These are phyloP conservation scores for Aspergillus spinulosporus DNA, from an alignment of 2,329 filamentous ascomycete species.

Conservation along the genomic window DNA sequence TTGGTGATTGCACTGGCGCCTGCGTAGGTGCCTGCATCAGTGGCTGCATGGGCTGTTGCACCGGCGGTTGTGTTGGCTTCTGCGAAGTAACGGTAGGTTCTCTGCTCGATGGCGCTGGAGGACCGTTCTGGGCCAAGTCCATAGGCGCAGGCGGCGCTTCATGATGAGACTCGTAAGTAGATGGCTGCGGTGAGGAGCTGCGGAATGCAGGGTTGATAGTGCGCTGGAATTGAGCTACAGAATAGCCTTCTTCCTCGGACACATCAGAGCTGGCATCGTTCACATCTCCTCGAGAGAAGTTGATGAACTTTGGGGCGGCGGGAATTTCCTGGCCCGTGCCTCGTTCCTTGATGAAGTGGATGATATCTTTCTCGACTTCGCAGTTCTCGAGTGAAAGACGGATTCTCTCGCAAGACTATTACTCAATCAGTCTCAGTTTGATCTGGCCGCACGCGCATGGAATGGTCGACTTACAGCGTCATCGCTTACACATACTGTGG, in stretches of 20 bases:
- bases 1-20: constrained; percentile 19
- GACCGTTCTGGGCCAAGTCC: constrained; percentile 63
- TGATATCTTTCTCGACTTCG: constrained; percentile 95
- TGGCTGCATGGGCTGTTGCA: constrained; percentile 8
- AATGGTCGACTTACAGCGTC: constrained; percentile 60
- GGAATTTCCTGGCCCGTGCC: constrained; percentile 98
- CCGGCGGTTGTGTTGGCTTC: constrained; percentile 40
- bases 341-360: constrained; percentile 78
- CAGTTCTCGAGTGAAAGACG: constrained; percentile 89
- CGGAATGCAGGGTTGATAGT: constrained; percentile 95
- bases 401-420: constrained; percentile 86
- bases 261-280: constrained; percentile 77
- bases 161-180: constrained; percentile 87
- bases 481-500: constrained; percentile 96
- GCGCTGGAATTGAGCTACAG: constrained; percentile 91
- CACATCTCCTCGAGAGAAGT: constrained; percentile 83
- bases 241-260: constrained; percentile 93
- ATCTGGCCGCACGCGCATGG: not conserved
- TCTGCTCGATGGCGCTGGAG: constrained; percentile 47
- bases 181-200: constrained; percentile 93
- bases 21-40: constrained; percentile 14
- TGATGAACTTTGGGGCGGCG: constrained; percentile 96
- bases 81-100: constrained; percentile 58
- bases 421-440: constrained; percentile 15
- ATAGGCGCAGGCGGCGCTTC: constrained; percentile 76